phyloP scores from a whole-genome alignment of 768 basidiomycete genomes.

The Hygrophorus russula region DNA sequence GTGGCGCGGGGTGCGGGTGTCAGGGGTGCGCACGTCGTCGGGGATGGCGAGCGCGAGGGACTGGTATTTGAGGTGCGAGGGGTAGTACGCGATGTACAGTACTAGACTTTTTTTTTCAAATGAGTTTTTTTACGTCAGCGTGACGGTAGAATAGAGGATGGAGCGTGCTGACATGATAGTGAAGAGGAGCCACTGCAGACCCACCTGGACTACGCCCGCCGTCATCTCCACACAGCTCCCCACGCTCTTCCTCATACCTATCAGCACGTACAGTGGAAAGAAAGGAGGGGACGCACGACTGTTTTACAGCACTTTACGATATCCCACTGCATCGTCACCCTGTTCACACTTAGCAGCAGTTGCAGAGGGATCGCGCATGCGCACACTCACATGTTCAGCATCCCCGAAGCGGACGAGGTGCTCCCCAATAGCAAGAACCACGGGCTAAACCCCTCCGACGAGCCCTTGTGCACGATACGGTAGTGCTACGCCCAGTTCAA shows the following conservation, averaged over 20 bases:
- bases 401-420: slow-evolving; percentile 68
- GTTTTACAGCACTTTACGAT: slow-evolving; percentile 71
- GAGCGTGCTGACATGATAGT: slow-evolving; percentile 55
- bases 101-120: slow-evolving; percentile 46
- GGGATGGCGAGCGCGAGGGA: slow-evolving; percentile 18
- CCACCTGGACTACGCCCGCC: slow-evolving; percentile 75
- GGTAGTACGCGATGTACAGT: slow-evolving; percentile 90
- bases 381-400: slow-evolving; percentile 80
- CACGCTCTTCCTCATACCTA: slow-evolving; percentile 32
- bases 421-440: slow-evolving; percentile 86
- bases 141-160: not conserved
- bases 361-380: no score
- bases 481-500: slow-evolving; percentile 43
- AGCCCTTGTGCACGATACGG: slow-evolving; percentile 65
- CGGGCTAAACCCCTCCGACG: slow-evolving; percentile 86
- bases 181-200: slow-evolving; percentile 78
- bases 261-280: not conserved
- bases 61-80: slow-evolving; percentile 66
- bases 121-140: not conserved
- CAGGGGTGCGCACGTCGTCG: slow-evolving; percentile 30
- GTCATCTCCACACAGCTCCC: slow-evolving; percentile 70
- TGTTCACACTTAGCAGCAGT: no score
- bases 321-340: slow-evolving; percentile 78
- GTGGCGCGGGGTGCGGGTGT: slow-evolving; percentile 24
- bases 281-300: slow-evolving; percentile 40